Evolutionary conservation across 176 grass and related monocot species (phyloP).

Genomic region (Bothriochloa decipiens): DNA sequence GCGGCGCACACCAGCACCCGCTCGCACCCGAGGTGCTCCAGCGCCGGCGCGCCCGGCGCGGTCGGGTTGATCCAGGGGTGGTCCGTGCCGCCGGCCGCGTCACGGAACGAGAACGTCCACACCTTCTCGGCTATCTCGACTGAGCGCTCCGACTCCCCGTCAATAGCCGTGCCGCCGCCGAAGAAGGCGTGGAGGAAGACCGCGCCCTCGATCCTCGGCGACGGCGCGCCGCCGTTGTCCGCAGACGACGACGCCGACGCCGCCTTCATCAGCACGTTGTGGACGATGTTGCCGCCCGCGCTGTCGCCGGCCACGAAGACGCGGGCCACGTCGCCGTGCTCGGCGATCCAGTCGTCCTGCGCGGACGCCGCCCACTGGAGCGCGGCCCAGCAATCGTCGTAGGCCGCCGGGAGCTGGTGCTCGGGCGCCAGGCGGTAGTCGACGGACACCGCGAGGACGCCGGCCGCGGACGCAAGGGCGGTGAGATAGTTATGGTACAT

Average conservation of each 20-base stretch:
- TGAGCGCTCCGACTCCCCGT: slow-evolving; percentile 4
- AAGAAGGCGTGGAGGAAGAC: slow-evolving; percentile 62
- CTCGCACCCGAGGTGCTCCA: slow-evolving; percentile 42
- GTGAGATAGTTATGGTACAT: slow-evolving; percentile 43
- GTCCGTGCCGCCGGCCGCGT: slow-evolving; percentile 38
- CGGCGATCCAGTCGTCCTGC: slow-evolving; percentile 50
- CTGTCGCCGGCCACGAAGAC: slow-evolving; percentile 71
- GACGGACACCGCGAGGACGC: slow-evolving; percentile 48
- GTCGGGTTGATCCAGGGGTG: slow-evolving; percentile 55
- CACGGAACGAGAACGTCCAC: slow-evolving; percentile 52
- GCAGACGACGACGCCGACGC: neutral
- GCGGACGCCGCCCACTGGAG: slow-evolving; percentile 51
- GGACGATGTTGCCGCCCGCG: slow-evolving; percentile 71
- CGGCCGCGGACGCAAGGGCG: slow-evolving; percentile 40
- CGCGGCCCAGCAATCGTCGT: slow-evolving; percentile 52
- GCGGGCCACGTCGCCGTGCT: slow-evolving; percentile 49
- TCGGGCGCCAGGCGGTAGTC: slow-evolving; percentile 64
- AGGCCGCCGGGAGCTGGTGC: slow-evolving; percentile 59
- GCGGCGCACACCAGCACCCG: slow-evolving; percentile 43
- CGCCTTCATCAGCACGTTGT: slow-evolving; percentile 49
- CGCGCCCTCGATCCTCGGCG: slow-evolving; percentile 40
- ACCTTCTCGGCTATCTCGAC: slow-evolving; percentile 11
- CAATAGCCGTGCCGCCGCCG: slow-evolving; percentile 30
- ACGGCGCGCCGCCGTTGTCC: neutral
- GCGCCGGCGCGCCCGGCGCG: slow-evolving; percentile 12